These are phyloP conservation scores for Thelonectria discophora DNA, from an alignment of 2,329 filamentous ascomycete species.

Conservation along the genomic window DNA sequence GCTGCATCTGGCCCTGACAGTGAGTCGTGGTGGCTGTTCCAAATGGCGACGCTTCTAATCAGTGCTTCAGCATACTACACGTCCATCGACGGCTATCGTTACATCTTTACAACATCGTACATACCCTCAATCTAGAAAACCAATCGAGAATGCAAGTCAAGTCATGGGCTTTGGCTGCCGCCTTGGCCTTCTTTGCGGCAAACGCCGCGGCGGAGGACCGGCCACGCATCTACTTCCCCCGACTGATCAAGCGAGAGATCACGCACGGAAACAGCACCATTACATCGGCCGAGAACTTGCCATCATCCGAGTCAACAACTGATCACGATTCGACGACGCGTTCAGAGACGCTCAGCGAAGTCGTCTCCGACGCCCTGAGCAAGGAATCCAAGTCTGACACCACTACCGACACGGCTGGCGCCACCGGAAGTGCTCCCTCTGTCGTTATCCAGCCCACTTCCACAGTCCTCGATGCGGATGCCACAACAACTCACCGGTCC, in stretches of 20 bases:
- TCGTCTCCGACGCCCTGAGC: slow-evolving; percentile 39
- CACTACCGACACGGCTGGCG: slow-evolving; percentile 11
- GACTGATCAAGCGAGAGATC: slow-evolving; percentile 62
- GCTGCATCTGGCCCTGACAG: slow-evolving; percentile 61
- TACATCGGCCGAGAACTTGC: slow-evolving; percentile 40
- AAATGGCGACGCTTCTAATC: slow-evolving; percentile 16
- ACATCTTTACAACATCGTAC: slow-evolving; percentile 31
- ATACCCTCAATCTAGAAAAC: slow-evolving; percentile 29
- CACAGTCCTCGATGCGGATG: slow-evolving; percentile 20
- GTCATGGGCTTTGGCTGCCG: slow-evolving; percentile 57
- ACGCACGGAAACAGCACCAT: slow-evolving; percentile 51
- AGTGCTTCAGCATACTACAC: slow-evolving; percentile 30
- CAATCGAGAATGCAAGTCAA: slow-evolving; percentile 58
- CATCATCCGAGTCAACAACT: slow-evolving; percentile 26
- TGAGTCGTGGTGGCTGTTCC: slow-evolving; percentile 34
- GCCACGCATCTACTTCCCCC: slow-evolving; percentile 66
- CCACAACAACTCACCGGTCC: slow-evolving; percentile 26
- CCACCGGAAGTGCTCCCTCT: slow-evolving; percentile 32
- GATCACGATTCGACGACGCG: slow-evolving; percentile 28
- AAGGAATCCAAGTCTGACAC: slow-evolving; percentile 11
- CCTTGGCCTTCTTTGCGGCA: slow-evolving; percentile 56
- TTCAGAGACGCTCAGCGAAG: slow-evolving; percentile 31
- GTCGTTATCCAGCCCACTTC: slow-evolving; percentile 36
- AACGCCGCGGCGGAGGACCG: slow-evolving; percentile 55
- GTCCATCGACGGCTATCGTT: slow-evolving; percentile 34